A percentile compares a stretch with the other conserved stretches of the same genome.
phyloP scores from a whole-genome alignment of 2,329 filamentous ascomycete genomes.

The Alternaria sp. region DNA sequence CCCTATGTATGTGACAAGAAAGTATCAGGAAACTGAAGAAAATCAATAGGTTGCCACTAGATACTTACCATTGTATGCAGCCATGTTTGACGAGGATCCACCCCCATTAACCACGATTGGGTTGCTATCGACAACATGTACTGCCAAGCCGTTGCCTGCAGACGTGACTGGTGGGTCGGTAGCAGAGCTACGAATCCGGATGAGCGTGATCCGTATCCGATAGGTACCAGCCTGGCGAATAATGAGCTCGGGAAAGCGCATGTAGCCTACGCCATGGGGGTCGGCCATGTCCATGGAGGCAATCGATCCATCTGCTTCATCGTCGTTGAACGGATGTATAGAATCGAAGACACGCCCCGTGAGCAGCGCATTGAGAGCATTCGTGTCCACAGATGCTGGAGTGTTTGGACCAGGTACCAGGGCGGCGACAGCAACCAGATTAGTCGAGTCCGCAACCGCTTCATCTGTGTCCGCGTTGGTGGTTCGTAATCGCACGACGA shows the following conservation, averaged over 20 bases:
- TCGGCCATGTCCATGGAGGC: constrained; percentile 47
- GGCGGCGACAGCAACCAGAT: constrained; percentile 43
- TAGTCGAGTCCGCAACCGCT: constrained; percentile 41
- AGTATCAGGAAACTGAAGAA: constrained; percentile 38
- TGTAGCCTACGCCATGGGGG: constrained; percentile 45
- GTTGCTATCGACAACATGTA: constrained; percentile 46
- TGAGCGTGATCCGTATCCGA: constrained; percentile 47
- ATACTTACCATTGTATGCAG: constrained; percentile 43
- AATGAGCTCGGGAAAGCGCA: constrained; percentile 46
- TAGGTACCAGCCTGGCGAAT: constrained; percentile 47
- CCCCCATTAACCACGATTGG: constrained; percentile 40
- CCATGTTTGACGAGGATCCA: constrained; percentile 23
- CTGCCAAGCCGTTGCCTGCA: constrained; percentile 33
- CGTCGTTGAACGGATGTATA: constrained; percentile 46
- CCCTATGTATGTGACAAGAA: constrained; percentile 27
- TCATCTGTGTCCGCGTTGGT: constrained; percentile 41
- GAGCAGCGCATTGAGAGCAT: constrained; percentile 38
- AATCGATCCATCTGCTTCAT: constrained; percentile 45
- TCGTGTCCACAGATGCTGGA: constrained; percentile 35
- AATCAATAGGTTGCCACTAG: constrained; percentile 39
- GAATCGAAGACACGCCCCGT: constrained; percentile 42
- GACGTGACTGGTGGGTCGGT: constrained; percentile 34
- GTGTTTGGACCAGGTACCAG: constrained; percentile 40
- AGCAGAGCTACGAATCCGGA: constrained; percentile 39
- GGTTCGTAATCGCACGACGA: constrained; percentile 44